Evolutionary conservation across 148 eudicot genomes (phyloP).

Genomic region (Fagopyrum homotropicum): DNA sequence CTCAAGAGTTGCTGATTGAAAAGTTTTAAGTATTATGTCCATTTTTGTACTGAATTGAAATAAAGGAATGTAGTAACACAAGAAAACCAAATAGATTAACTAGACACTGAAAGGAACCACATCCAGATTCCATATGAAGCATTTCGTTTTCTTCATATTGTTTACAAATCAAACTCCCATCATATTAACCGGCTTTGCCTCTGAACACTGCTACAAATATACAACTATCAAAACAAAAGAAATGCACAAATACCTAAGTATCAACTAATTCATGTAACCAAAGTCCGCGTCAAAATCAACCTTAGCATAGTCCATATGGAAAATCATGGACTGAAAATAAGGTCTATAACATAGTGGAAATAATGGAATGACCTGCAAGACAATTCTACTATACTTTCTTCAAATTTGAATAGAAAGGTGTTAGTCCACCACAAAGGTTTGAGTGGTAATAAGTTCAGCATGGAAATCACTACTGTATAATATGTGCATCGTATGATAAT

Average conservation of each 20-base stretch:
- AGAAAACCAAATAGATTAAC: not conserved
- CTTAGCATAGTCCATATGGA: not conserved
- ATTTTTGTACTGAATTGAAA: not conserved
- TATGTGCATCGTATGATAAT: too few species aligned
- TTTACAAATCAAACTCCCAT: not conserved
- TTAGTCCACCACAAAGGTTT: not conserved
- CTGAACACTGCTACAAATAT: not conserved
- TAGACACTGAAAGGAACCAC: not conserved
- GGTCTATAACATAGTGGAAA: too few species aligned
- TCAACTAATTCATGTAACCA: not conserved
- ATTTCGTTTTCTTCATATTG: not conserved
- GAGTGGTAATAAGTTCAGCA: too few species aligned
- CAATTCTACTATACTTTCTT: not conserved
- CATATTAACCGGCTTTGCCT: not conserved
- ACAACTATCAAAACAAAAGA: too few species aligned
- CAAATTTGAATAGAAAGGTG: not conserved
- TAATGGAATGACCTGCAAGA: not conserved
- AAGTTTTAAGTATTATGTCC: not conserved
- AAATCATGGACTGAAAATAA: not conserved
- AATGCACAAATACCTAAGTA: not conserved
- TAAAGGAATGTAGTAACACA: too few species aligned
- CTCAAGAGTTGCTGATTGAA: not conserved
- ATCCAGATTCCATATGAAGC: not conserved
- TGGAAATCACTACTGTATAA: too few species aligned
- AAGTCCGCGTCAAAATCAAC: not conserved